Percentiles rank a stretch among this genome's conserved stretches.
Evolutionary conservation across 352 stramenopile species (phyloP).

Genomic region (Phytophthora idaei): DNA sequence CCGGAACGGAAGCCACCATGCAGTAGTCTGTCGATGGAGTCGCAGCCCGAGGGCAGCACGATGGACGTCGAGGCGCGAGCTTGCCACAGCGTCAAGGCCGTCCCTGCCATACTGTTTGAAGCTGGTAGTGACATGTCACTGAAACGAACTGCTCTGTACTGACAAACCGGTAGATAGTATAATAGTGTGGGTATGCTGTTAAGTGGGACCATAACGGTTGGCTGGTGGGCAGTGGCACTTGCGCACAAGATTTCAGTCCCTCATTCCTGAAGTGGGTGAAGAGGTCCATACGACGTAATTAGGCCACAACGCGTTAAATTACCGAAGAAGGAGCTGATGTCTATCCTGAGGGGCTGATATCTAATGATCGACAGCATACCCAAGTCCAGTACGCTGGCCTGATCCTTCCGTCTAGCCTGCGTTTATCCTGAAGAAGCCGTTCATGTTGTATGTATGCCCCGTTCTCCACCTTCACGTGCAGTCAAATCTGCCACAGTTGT

Average conservation of each 20-base stretch:
- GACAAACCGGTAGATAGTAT: background rate
- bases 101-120: conserved; percentile 21
- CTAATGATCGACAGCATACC: conserved; percentile 77
- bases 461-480: conserved; percentile 43
- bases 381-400: conserved; percentile 86
- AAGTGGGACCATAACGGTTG: conserved; percentile 18
- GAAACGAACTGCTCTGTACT: background rate
- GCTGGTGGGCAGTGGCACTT: conserved; percentile 5
- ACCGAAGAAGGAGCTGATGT: conserved; percentile 66
- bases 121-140: conserved; percentile 15
- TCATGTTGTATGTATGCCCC: conserved; percentile 11
- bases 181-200: conserved; percentile 1
- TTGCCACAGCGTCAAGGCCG: conserved; percentile 56
- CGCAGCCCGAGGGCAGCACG: conserved; percentile 60
- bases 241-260: background rate
- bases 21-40: conserved; percentile 59
- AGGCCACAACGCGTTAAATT: background rate
- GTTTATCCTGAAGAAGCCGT: background rate
- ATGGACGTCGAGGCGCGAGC: conserved; percentile 28
- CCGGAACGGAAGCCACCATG: conserved; percentile 69
- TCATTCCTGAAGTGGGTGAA: conserved; percentile 29
- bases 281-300: background rate
- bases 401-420: conserved; percentile 55
- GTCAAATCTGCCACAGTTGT: conserved; percentile 90
- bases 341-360: conserved; percentile 89